These are phyloP conservation scores for Chrysosporium queenslandicum DNA, from an alignment of 2,329 filamentous ascomycete genomes.

Conservation along the genomic window DNA sequence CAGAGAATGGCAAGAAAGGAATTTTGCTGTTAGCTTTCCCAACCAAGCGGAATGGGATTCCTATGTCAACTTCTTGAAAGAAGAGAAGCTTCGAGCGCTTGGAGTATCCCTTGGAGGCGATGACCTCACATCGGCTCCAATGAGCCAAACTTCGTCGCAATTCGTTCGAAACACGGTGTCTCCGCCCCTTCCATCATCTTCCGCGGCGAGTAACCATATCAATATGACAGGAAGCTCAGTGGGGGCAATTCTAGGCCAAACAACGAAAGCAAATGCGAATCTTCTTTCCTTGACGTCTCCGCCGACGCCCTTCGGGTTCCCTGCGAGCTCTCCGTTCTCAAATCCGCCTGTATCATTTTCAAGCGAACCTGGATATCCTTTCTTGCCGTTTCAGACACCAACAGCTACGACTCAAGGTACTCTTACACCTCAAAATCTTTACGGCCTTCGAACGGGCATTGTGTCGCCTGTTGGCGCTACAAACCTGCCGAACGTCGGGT, in stretches of 20 bases:
- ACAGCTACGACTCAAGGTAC: constrained; percentile 42
- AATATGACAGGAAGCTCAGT: constrained; percentile 53
- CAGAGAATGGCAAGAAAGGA: constrained; percentile 27
- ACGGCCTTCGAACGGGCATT: constrained; percentile 31
- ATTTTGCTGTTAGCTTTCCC: constrained; percentile 35
- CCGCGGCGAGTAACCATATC: constrained; percentile 60
- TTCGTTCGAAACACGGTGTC: constrained; percentile 69
- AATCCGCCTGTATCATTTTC: constrained; percentile 40
- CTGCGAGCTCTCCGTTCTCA: constrained; percentile 35
- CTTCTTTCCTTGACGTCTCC: constrained; percentile 61
- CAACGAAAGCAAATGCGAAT: constrained; percentile 44
- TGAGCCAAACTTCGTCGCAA: constrained; percentile 61
- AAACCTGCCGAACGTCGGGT: constrained; percentile 34
- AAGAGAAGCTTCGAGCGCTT: constrained; percentile 84
- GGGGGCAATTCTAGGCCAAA: constrained; percentile 49
- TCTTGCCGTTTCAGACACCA: constrained; percentile 51
- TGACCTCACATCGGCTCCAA: constrained; percentile 51
- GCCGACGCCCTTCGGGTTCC: constrained; percentile 52
- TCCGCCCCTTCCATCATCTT: constrained; percentile 69
- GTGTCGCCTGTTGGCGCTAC: constrained; percentile 51
- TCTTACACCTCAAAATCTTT: constrained; percentile 36
- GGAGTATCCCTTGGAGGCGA: constrained; percentile 74
- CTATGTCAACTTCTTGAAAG: constrained; percentile 72
- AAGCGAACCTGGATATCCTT: constrained; percentile 57
- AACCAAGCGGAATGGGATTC: constrained; percentile 55